A percentile compares a stretch with the other conserved stretches of the same genome.
Evolutionary conservation across 129 eudicot species (phyloP).

Genomic region (Flaveria brownii): DNA sequence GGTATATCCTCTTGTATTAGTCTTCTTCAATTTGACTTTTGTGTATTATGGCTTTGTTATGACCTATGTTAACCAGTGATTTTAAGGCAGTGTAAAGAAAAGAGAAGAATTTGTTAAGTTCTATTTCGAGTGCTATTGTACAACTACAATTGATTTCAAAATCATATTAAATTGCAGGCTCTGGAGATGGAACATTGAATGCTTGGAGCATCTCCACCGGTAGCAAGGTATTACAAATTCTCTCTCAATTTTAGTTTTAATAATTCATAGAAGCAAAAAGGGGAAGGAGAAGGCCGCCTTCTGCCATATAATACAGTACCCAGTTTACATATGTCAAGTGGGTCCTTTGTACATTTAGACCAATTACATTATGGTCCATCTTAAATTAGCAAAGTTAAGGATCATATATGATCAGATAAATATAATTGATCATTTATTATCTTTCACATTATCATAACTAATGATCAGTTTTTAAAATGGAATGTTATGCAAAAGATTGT

Average conservation of each 20-base stretch:
- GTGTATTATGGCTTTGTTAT: neutral
- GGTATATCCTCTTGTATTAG: slow-evolving; percentile 41
- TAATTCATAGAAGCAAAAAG: slow-evolving; percentile 7
- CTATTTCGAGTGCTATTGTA: slow-evolving; percentile 2
- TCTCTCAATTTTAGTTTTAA: neutral
- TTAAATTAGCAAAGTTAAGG: too few relatives aligned
- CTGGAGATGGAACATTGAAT: slow-evolving; percentile 92
- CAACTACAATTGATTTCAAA: neutral
- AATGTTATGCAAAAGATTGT: too few relatives aligned
- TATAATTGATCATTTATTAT: too few relatives aligned
- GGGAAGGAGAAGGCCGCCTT: neutral
- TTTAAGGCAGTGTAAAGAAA: neutral
- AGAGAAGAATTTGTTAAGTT: neutral
- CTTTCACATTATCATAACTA: too few relatives aligned
- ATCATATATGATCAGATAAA: too few relatives aligned
- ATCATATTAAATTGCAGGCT: slow-evolving; percentile 46
- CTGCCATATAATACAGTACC: neutral
- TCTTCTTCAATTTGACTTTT: slow-evolving; percentile 2
- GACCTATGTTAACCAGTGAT: neutral
- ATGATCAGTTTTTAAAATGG: too few relatives aligned
- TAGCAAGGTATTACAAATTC: slow-evolving; percentile 55
- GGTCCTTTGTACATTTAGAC: neutral
- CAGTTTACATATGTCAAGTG: too few relatives aligned
- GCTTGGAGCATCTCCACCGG: slow-evolving; percentile 72
- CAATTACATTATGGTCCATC: neutral